These are phyloP conservation scores for Rhododendron williamsianum DNA, from an alignment of 148 eudicot genomes.

Conservation along the genomic window DNA sequence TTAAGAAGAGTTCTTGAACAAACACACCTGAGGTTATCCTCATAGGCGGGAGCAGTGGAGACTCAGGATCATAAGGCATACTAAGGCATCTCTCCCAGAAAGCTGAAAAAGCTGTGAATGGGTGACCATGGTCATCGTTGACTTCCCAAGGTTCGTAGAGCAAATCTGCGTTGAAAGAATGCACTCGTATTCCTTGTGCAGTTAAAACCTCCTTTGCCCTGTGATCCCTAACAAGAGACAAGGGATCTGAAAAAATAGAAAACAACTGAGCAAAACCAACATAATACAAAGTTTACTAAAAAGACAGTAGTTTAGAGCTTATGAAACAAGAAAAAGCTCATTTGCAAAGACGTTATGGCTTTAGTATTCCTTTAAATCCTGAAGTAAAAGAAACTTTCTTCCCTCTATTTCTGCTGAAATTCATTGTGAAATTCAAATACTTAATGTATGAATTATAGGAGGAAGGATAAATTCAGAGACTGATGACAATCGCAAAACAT, in stretches of 20 bases:
- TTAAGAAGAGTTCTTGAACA: neutral
- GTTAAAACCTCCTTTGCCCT: conserved; percentile 75
- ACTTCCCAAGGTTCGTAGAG: conserved; percentile 98
- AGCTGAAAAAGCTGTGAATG: conserved; percentile 66
- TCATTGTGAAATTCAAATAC: neutral
- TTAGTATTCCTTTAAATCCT: neutral
- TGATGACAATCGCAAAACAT: neutral
- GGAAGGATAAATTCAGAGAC: neutral
- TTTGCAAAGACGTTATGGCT: neutral
- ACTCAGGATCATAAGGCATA: conserved; percentile 95
- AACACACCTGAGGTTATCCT: conserved; percentile 72
- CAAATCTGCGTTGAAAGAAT: conserved; percentile 90
- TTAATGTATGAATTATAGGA: neutral
- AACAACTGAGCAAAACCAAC: conserved; percentile 1
- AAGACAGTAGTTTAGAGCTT: neutral
- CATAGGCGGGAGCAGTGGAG: conserved; percentile 95
- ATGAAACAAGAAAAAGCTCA: neutral
- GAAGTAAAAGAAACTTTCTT: neutral
- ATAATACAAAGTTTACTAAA: neutral
- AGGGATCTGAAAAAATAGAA: conserved; percentile 54
- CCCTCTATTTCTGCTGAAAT: neutral
- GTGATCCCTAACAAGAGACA: conserved; percentile 95
- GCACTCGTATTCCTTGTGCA: conserved; percentile 67
- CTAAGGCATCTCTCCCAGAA: conserved; percentile 96
- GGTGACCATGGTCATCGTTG: conserved; percentile 57